A percentile compares a stretch with the other conserved stretches of the same genome.
phyloP scores from a whole-genome alignment of 495 filamentous ascomycete species.

The Annulohypoxylon moriforme region DNA sequence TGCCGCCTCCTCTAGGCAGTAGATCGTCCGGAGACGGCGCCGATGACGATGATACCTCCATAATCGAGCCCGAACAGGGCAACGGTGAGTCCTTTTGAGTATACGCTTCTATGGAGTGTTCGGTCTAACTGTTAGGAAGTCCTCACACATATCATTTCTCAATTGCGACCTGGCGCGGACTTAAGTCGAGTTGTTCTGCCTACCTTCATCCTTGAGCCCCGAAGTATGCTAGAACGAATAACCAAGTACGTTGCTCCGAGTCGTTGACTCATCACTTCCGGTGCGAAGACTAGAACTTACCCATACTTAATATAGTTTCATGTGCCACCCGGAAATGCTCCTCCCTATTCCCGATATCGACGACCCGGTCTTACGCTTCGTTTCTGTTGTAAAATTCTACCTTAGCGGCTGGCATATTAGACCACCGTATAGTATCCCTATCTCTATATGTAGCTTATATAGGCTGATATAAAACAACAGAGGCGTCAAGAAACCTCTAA shows the following conservation, averaged over 20 bases:
- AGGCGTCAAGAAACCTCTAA: constrained; percentile 98
- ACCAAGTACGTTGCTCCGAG: constrained; percentile 75
- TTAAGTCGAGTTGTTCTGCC: constrained; percentile 93
- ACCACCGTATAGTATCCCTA: constrained; percentile 76
- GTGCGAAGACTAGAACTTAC: constrained; percentile 38
- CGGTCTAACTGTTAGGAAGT: constrained; percentile 61
- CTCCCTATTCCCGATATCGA: constrained; percentile 87
- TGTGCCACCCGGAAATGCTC: constrained; percentile 97
- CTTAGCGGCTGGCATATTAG: constrained; percentile 99
- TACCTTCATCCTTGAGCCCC: constrained; percentile 97
- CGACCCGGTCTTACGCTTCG: constrained; percentile 90
- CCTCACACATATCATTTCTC: constrained; percentile 94
- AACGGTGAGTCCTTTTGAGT: constrained; percentile 64
- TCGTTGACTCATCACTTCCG: neutral
- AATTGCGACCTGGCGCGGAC: constrained; percentile 94
- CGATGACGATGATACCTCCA: constrained; percentile 76
- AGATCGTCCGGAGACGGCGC: constrained; percentile 59
- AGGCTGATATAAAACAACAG: constrained; percentile 59
- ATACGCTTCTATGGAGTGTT: neutral
- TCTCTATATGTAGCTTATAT: constrained; percentile 3
- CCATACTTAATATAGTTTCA: constrained; percentile 75
- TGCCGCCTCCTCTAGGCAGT: constrained; percentile 54
- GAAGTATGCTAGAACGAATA: constrained; percentile 97
- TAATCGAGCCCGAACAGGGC: constrained; percentile 81
- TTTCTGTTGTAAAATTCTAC: constrained; percentile 97